Conservation (phyloP, 2,329 filamentous ascomycete genomes). For the Dryadomyces sulphureus region DNA sequence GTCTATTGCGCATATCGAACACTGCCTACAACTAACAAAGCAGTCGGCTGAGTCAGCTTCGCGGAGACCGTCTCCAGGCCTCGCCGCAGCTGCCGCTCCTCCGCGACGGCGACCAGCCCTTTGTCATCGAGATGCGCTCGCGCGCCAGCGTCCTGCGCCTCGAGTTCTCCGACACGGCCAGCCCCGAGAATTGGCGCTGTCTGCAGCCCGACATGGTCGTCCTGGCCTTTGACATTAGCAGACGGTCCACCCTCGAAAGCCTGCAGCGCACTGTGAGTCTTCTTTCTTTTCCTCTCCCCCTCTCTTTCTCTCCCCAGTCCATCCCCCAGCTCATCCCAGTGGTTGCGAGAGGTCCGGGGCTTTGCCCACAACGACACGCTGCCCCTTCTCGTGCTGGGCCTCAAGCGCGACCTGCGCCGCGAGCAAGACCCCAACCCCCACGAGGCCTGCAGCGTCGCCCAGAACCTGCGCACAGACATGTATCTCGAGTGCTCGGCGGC, state of each 20-base stretch:
- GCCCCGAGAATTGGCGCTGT: slow-evolving; percentile 43
- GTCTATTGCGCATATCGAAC: slow-evolving; percentile 15
- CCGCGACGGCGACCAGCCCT: slow-evolving; percentile 45
- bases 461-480: slow-evolving; percentile 44
- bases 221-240: slow-evolving; percentile 47
- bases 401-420: slow-evolving; percentile 45
- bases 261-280: slow-evolving; percentile 37
- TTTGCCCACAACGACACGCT: slow-evolving; percentile 32
- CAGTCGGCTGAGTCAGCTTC: slow-evolving; percentile 37
- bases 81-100: slow-evolving; percentile 34
- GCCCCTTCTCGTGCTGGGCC: slow-evolving; percentile 40
- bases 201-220: slow-evolving; percentile 42
- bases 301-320: neutral
- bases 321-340: no score
- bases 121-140: slow-evolving; percentile 37
- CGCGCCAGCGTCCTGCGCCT: slow-evolving; percentile 33
- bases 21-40: neutral
- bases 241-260: slow-evolving; percentile 41
- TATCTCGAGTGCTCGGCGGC: slow-evolving; percentile 50
- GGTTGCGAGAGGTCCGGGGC: slow-evolving; percentile 38
- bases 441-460: slow-evolving; percentile 40
- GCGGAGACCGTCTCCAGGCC: slow-evolving; percentile 13
- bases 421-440: slow-evolving; percentile 45
- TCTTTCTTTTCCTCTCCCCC: slow-evolving; percentile 6
- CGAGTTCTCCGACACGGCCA: slow-evolving; percentile 45